These are phyloP conservation scores for Stephania japonica DNA, from an alignment of 164 flowering plant species.

Conservation along the genomic window DNA sequence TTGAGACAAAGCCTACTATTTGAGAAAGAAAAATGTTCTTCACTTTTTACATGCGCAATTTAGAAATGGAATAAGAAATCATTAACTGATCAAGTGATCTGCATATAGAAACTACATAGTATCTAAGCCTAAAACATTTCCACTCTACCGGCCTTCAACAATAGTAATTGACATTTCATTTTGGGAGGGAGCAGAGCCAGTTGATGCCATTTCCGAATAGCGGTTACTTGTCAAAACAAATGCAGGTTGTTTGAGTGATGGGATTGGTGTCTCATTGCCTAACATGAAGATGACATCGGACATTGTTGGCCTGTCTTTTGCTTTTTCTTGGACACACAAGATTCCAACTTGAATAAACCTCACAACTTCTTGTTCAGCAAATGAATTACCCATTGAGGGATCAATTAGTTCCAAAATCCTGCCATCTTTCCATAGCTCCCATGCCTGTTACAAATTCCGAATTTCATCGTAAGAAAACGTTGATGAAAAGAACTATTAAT, in stretches of 20 bases:
- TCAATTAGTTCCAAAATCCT: conserved; percentile 6
- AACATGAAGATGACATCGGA: conserved; percentile 4
- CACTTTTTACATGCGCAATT: too few relatives aligned
- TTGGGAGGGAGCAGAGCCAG: conserved; percentile 3
- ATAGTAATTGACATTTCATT: conserved; percentile 5
- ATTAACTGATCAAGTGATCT: too few relatives aligned
- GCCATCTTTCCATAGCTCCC: conserved; percentile 12
- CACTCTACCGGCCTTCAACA: conserved; percentile 7
- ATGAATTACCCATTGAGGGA: conserved; percentile 6
- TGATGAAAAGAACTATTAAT: neutral
- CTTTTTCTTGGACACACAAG: conserved; percentile 12
- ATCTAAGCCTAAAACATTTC: too few relatives aligned
- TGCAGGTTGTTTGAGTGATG: conserved; percentile 6
- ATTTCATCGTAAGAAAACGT: neutral
- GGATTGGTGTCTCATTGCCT: neutral
- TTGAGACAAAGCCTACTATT: too few relatives aligned
- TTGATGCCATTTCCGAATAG: neutral
- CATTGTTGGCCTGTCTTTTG: conserved; percentile 8
- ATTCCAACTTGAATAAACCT: conserved; percentile 7
- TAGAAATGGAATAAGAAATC: too few relatives aligned
- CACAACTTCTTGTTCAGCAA: conserved; percentile 3
- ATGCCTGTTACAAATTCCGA: neutral
- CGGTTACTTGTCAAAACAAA: neutral
- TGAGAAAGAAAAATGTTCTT: too few relatives aligned
- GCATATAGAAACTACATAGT: too few relatives aligned